phyloP scores from a whole-genome alignment of 306 rosid species.

The Crotalaria pallida region DNA sequence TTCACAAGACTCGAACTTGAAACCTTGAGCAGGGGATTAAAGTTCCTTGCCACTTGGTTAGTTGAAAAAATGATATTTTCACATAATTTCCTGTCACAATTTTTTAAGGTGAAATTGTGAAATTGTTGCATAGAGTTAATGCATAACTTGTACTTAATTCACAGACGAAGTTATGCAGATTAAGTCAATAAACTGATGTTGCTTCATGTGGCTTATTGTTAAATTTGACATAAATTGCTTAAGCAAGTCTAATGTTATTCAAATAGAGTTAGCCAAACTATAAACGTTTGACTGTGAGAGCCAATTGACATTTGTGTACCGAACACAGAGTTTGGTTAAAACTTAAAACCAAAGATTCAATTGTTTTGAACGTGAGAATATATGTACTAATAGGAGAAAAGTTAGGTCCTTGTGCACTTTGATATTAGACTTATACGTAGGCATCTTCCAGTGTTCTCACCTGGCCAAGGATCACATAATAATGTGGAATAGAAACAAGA shows the following conservation, averaged over 20 bases:
- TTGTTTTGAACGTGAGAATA: conserved; percentile 21
- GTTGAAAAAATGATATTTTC: neutral
- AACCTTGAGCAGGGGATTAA: too few relatives aligned
- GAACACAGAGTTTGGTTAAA: conserved; percentile 14
- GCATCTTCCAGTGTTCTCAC: conserved; percentile 40
- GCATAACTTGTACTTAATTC: neutral
- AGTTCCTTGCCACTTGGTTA: too few relatives aligned
- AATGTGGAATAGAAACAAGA: conserved; percentile 13
- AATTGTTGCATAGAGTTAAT: neutral
- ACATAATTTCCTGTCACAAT: neutral
- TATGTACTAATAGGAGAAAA: neutral
- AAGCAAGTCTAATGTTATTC: neutral
- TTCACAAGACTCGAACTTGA: too few relatives aligned
- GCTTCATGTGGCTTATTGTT: neutral
- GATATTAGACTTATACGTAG: neutral
- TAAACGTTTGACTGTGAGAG: neutral
- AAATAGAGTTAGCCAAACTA: conserved; percentile 5
- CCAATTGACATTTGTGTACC: neutral
- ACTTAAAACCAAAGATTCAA: conserved; percentile 15
- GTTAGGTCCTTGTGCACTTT: conserved; percentile 49
- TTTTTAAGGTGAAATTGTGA: neutral
- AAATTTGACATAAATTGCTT: neutral
- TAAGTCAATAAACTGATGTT: neutral
- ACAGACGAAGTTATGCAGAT: neutral
- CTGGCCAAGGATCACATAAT: neutral